phyloP scores from a whole-genome alignment of 1,139 yeast genomes.

The Saccharomyces hybrid region DNA sequence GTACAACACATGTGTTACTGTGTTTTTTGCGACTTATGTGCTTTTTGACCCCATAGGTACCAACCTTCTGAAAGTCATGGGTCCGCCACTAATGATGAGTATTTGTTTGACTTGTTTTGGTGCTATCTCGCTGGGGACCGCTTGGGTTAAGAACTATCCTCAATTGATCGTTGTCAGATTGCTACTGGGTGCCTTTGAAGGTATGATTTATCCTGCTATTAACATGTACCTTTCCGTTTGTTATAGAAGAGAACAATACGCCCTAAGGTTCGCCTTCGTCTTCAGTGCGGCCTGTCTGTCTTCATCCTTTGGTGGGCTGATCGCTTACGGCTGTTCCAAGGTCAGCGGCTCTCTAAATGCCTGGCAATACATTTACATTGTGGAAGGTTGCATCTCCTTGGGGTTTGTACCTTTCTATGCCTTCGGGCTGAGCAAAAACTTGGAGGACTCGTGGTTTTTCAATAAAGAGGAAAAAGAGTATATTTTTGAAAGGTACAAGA shows the following conservation, averaged over 20 bases:
- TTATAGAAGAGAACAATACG: constrained; percentile 38
- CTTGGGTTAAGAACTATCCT: constrained; percentile 39
- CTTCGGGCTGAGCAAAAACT: constrained; percentile 24
- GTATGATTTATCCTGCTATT: constrained; percentile 47
- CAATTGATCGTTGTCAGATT: constrained; percentile 42
- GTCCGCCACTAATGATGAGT: constrained; percentile 30
- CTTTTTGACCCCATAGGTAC: constrained; percentile 49
- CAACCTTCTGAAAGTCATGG: constrained; percentile 32
- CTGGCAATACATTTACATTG: constrained; percentile 51
- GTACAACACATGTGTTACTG: constrained; percentile 47
- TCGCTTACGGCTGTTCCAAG: constrained; percentile 39
- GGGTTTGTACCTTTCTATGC: constrained; percentile 40
- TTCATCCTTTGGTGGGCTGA: constrained; percentile 43
- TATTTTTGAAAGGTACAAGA: constrained; percentile 40
- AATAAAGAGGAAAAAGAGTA: constrained; percentile 41
- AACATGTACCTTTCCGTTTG: constrained; percentile 37
- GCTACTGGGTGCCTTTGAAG: constrained; percentile 47
- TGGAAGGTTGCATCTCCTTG: constrained; percentile 49
- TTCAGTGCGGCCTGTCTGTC: constrained; percentile 39
- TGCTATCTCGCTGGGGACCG: constrained; percentile 44
- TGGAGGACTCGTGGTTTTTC: constrained; percentile 38
- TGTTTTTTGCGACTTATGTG: constrained; percentile 50
- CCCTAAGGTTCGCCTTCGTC: constrained; percentile 38
- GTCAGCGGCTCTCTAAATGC: constrained; percentile 34
- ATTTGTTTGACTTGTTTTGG: constrained; percentile 40